Percentiles rank a stretch among this genome's conserved stretches.
Conservation (phyloP, 768 basidiomycete species). For the Amylocystis lapponica region DNA sequence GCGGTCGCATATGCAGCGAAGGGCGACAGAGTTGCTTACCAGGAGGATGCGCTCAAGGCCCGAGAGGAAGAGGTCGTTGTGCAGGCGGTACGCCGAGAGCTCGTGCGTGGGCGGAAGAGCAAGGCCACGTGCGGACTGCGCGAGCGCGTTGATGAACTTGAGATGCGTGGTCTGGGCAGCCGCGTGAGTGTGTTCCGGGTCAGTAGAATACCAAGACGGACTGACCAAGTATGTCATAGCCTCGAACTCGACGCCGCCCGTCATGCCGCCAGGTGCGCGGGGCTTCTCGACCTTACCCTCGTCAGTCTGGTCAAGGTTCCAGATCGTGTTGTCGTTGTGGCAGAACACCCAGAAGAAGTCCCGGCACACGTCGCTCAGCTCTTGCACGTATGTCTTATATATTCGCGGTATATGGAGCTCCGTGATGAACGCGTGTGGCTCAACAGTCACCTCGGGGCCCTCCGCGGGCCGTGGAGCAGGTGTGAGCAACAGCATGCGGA, state of each 20-base stretch:
- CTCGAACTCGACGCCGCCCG: conserved; percentile 97
- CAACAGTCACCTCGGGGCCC: conserved; percentile 52
- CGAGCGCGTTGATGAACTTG: conserved; percentile 77
- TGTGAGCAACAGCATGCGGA: conserved; percentile 71
- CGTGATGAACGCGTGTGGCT: conserved; percentile 79
- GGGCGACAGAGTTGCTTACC: conserved; percentile 41
- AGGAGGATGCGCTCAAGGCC: conserved; percentile 89
- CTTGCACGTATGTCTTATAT: conserved; percentile 77
- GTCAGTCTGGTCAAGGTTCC: conserved; percentile 81
- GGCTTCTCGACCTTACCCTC: conserved; percentile 83
- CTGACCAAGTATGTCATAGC: conserved; percentile 93
- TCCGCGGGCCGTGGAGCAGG: conserved; percentile 62
- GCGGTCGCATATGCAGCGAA: too few relatives aligned
- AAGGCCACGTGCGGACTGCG: conserved; percentile 57
- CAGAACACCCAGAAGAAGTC: conserved; percentile 99
- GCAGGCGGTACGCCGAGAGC: conserved; percentile 77
- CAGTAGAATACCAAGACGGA: conserved; percentile 7
- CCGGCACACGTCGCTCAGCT: conserved; percentile 83
- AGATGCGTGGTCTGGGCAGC: conserved; percentile 74
- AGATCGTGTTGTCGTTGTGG: conserved; percentile 89
- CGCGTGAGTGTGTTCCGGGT: not conserved
- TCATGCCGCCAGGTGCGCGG: conserved; percentile 94
- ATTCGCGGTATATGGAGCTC: conserved; percentile 61
- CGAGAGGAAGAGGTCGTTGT: conserved; percentile 81
- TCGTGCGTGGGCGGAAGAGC: conserved; percentile 63